Evolutionary conservation across 208 protist genomes (phyloP), one percentile per base, ranked within the genome.

Genomic region (Acanthamoeba sp.): DNA sequence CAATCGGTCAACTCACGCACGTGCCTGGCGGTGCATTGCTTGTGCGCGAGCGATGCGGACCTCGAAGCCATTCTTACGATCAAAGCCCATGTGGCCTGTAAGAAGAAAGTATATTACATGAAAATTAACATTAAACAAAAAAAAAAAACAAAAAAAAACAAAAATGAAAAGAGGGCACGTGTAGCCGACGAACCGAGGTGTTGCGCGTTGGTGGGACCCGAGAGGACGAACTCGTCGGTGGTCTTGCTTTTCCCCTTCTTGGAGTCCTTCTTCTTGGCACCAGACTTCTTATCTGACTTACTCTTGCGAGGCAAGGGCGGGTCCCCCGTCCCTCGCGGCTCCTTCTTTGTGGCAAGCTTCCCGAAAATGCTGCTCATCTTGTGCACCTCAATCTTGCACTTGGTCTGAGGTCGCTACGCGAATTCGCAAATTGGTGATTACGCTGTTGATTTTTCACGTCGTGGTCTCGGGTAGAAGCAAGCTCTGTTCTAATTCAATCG

Each of bases 51-150:
- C 5, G n/a, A 5, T 14, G 55, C 20, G 55, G 24, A 80, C 71
- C 71, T 80, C 71, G 40, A 80, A 80, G 29, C 71, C 71, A 48
- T 80, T 80, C 36, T 80, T 80, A 24, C 71, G 71, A 45, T 80
- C 71, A 80, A 80, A 80, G 71, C 71, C 71, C 71, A 80, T 80
- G 40, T 80, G 71, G 18, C 71, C 71, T 80, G 18, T 1, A 7
- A 16, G 3, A 4, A n/a, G 14, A 24, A 42, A 48, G n/a, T 38
- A 40, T 76, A 69, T 32, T 22, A 32, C 66, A 76, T 38, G 20
- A 32, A 80, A 80, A 48, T 48, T 0, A 29, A 80, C 16, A 7
- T 50, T 45, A 42, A 80, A 22, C 45, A 29, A 42, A 27, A 29
- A 42, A 38, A 27, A 18, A 32, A 80, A 80, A 48, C 0, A 80